These are phyloP conservation scores for Anethum foeniculum DNA, from an alignment of 140 eudicot genomes.

Conservation along the genomic window DNA sequence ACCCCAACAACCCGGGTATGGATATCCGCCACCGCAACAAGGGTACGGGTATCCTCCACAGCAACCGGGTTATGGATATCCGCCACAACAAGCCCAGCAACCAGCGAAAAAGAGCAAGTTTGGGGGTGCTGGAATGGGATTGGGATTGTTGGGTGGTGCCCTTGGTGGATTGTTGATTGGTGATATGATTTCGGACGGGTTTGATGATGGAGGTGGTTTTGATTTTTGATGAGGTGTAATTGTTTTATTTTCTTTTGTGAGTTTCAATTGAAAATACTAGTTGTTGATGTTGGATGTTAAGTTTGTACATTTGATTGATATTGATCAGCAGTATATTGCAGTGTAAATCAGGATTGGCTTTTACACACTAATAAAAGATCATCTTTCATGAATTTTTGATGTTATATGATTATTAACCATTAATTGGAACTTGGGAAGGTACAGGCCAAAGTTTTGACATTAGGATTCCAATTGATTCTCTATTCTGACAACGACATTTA, in stretches of 20 bases:
- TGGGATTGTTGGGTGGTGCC: conserved; percentile 55
- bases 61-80: conserved; percentile 23
- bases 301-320: neutral
- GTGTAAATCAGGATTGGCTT: neutral
- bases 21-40: neutral
- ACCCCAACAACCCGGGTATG: neutral
- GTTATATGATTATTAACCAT: too few species aligned
- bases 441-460: neutral
- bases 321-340: neutral
- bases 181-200: conserved; percentile 42
- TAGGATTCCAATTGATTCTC: neutral
- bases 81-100: conserved; percentile 27
- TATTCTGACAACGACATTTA: too few species aligned
- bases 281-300: neutral
- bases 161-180: conserved; percentile 51
- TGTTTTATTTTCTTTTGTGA: neutral
- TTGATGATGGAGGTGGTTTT: conserved; percentile 25
- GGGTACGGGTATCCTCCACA: conserved; percentile 16
- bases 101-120: conserved; percentile 33
- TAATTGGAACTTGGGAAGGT: too few species aligned
- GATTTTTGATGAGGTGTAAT: neutral
- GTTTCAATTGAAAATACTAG: neutral
- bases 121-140: conserved; percentile 22
- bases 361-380: neutral
- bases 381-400: neutral